Conservation (phyloP, 176 grass and related monocot species). For the Elymus sibiricus region DNA sequence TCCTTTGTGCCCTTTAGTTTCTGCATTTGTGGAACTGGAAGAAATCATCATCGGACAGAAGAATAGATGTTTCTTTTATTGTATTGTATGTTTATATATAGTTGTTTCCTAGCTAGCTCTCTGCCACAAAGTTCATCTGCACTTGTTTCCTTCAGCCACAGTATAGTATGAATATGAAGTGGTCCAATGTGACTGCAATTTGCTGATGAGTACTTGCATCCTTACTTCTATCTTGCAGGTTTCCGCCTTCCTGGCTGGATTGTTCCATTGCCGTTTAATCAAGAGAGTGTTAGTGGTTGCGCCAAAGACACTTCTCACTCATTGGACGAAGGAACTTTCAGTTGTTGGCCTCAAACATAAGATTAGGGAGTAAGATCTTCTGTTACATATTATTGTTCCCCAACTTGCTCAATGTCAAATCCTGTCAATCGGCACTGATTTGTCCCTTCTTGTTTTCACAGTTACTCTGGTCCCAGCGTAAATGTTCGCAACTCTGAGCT, state of each 20-base stretch:
- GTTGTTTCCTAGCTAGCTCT: too few species aligned
- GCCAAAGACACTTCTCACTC: slow-evolving; percentile 80
- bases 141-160: not conserved
- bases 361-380: slow-evolving; percentile 63
- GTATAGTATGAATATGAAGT: not conserved
- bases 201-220: slow-evolving; percentile 5
- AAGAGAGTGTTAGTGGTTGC: slow-evolving; percentile 83
- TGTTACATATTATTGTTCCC: not conserved
- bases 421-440: not conserved
- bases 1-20: too few species aligned
- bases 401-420: not conserved
- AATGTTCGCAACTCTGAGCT: slow-evolving; percentile 70
- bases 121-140: too few species aligned
- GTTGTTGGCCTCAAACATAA: slow-evolving; percentile 65
- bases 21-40: too few species aligned
- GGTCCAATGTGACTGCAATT: not conserved
- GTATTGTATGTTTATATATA: too few species aligned
- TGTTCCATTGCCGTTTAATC: slow-evolving; percentile 61
- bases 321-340: slow-evolving; percentile 80
- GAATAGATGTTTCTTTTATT: too few species aligned
- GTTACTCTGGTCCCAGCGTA: slow-evolving; percentile 63
- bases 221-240: slow-evolving; percentile 39
- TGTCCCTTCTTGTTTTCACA: slow-evolving; percentile 32
- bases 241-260: slow-evolving; percentile 74
- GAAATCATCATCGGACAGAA: too few species aligned